Evolutionary conservation across 202 grass and related monocot genomes (phyloP).

Genomic region (Musa balbisiana): DNA sequence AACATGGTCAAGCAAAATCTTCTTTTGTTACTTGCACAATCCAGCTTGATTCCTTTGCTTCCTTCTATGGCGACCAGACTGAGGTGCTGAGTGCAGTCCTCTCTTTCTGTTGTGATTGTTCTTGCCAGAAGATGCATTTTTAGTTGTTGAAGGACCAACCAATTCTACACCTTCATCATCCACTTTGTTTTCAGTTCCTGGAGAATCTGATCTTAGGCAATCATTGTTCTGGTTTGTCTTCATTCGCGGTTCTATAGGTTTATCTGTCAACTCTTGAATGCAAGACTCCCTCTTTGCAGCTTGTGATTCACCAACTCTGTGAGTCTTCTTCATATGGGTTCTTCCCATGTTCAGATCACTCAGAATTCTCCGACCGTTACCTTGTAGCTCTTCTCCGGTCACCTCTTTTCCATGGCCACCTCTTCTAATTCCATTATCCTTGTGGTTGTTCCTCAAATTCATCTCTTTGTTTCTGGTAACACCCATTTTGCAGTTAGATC

Average conservation of each 20-base stretch:
- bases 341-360: background rate
- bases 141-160: background rate
- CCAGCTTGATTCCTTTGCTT: background rate
- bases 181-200: background rate
- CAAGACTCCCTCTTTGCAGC: background rate
- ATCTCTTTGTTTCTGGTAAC: too few relatives aligned
- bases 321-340: background rate
- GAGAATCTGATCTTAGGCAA: background rate
- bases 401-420: background rate
- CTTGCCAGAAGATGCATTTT: background rate
- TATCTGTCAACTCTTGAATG: background rate
- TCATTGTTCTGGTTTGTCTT: too few relatives aligned
- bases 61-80: background rate
- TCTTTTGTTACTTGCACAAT: background rate
- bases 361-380: background rate
- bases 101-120: background rate
- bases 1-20: too few relatives aligned
- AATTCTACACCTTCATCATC: background rate
- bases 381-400: background rate
- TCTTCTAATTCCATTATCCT: background rate
- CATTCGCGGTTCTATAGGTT: too few relatives aligned
- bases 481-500: background rate
- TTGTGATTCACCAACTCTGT: background rate
- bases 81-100: background rate
- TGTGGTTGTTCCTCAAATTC: background rate